Base-by-base conservation (phyloP, 192 early-diverging fungal species). In the Podila epicladia region DNA sequence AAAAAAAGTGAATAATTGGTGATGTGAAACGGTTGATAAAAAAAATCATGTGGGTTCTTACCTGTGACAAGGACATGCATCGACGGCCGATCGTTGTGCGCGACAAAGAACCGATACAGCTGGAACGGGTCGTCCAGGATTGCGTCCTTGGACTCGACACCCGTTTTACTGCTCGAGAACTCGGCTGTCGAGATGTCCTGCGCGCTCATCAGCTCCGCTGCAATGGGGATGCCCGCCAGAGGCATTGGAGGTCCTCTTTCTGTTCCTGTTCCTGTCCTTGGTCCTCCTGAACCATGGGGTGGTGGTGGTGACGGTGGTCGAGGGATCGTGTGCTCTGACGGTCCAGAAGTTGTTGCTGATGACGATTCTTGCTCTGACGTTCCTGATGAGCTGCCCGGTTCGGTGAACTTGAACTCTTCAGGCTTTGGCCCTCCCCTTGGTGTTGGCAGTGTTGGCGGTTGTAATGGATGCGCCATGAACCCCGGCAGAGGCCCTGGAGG, bases 31-130 rank as follows among this genome's bases (percentile, higher is more conserved):
- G 28, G 19, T 22, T 11, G 37, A 51, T 26, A 66, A 50, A 28
- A 48, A 66, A 45, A 24, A 49, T 3, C 12, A 22, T 45, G 17
- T 50, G 26, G 26, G 64, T 32, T 37, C 0, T 67, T 67, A 76
- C 82, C 71, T n/a, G 82, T 71, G 29, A 84, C 70, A 37, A 74
- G 62, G 33, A 84, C 58, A 64, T 76, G 75, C 82, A 84, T 84
- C 26, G 64, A 61, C n/a, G 82, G 82, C 29, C 62, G 63, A 24
- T 84, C 75, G 28, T 84, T 84, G 31, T 84, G 82, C 13, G 66
- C 82, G 13, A 84, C 72, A 69, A 84, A 73, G 60, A 79, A 84
- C 41, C 82, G 57, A 26, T 78, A 74, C n/a, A 84, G 49, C 35
- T 79, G 76, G 29, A 67, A 79, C 7, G 76, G 76, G 58, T 72